phyloP scores from a whole-genome alignment of 352 stramenopile species.

The Phytophthora megakarya region DNA sequence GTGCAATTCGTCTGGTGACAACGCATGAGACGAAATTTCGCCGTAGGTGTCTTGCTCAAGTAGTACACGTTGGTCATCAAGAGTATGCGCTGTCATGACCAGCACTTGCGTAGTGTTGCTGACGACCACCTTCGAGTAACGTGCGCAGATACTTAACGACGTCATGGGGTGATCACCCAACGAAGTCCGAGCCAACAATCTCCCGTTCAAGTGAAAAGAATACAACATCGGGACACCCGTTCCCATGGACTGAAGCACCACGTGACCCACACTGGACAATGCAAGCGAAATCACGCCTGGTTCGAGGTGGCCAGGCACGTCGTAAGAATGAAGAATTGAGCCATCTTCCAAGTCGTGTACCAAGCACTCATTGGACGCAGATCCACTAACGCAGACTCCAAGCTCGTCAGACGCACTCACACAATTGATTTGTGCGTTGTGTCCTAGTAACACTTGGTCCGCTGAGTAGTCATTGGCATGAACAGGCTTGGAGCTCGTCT shows the following conservation, averaged over 20 bases:
- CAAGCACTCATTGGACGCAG: constrained; percentile 67
- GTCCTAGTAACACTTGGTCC: constrained; percentile 77
- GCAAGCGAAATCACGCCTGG: constrained; percentile 61
- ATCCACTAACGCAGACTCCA: constrained; percentile 74
- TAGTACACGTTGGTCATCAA: constrained; percentile 58
- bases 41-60: constrained; percentile 50
- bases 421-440: constrained; percentile 66
- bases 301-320: constrained; percentile 47
- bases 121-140: constrained; percentile 70
- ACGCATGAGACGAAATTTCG: constrained; percentile 59
- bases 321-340: constrained; percentile 62
- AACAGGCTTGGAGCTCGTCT: constrained; percentile 56
- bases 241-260: constrained; percentile 77
- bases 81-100: constrained; percentile 50
- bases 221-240: constrained; percentile 58
- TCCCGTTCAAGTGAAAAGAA: constrained; percentile 79
- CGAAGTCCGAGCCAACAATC: constrained; percentile 47
- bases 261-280: constrained; percentile 67
- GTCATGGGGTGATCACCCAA: constrained; percentile 51
- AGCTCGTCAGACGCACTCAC: constrained; percentile 74
- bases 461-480: constrained; percentile 77
- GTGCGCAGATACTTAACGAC: constrained; percentile 57
- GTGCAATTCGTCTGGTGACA: constrained; percentile 80
- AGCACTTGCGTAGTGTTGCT: constrained; percentile 61
- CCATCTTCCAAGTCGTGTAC: constrained; percentile 68